These are phyloP conservation scores for Dothistroma septosporum DNA, from an alignment of 2,329 filamentous ascomycete genomes.

Conservation along the genomic window DNA sequence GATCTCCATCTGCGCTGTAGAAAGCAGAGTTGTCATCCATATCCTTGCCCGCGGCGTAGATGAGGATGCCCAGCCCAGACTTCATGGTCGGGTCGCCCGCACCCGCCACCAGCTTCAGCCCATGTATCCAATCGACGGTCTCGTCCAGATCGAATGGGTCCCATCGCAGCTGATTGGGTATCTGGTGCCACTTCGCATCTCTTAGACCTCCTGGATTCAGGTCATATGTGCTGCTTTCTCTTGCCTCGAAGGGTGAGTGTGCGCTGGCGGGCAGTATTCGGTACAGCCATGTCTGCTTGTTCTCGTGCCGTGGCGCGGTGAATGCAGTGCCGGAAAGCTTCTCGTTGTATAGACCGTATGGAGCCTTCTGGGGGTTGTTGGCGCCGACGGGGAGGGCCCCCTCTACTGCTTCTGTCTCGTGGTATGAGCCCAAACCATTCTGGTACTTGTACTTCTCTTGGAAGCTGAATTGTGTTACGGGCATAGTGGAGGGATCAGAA, in stretches of 20 bases:
- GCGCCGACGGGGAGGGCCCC: constrained; percentile 69
- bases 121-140: constrained; percentile 64
- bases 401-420: constrained; percentile 75
- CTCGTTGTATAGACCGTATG: constrained; percentile 78
- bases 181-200: constrained; percentile 55
- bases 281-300: constrained; percentile 58
- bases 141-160: constrained; percentile 71
- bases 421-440: constrained; percentile 71
- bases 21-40: constrained; percentile 74
- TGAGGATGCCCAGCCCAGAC: constrained; percentile 71
- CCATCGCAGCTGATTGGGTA: constrained; percentile 80
- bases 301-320: constrained; percentile 53
- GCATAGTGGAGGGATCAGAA: constrained; percentile 47
- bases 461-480: constrained; percentile 58
- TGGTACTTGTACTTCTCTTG: constrained; percentile 71
- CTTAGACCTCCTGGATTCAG: constrained; percentile 45
- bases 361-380: constrained; percentile 76
- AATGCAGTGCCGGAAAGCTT: constrained; percentile 59
- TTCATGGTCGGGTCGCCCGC: constrained; percentile 77
- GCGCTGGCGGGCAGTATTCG: constrained; percentile 56
- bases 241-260: constrained; percentile 52
- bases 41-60: constrained; percentile 72
- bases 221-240: constrained; percentile 47
- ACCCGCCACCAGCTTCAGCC: constrained; percentile 68
- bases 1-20: constrained; percentile 73